phyloP scores from a whole-genome alignment of 1,139 yeast genomes.

The Suhomyces wounanorum region DNA sequence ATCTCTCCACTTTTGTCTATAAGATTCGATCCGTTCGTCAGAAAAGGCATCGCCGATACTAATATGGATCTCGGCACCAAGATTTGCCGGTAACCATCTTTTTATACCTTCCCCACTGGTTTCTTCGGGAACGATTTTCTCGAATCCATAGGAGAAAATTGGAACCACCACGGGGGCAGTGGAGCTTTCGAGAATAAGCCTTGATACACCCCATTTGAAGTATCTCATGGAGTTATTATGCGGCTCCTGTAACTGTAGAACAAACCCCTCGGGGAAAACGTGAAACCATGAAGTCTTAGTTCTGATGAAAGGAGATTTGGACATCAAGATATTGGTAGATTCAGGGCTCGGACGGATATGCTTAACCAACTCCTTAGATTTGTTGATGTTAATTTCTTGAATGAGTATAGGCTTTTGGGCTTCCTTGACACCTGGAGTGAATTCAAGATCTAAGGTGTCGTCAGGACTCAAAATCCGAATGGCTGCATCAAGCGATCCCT shows the following conservation, averaged over 20 bases:
- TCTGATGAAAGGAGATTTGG: constrained; percentile 52
- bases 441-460: constrained; percentile 63
- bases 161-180: constrained; percentile 89
- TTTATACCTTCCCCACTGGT: constrained; percentile 54
- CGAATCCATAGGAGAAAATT: constrained; percentile 83
- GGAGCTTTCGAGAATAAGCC: constrained; percentile 80
- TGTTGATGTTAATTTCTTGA: constrained; percentile 32
- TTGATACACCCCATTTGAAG: constrained; percentile 93
- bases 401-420: constrained; percentile 30
- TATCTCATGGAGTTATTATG: constrained; percentile 83
- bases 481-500: constrained; percentile 89
- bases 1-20: constrained; percentile 67
- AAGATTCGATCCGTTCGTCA: constrained; percentile 58
- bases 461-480: constrained; percentile 79
- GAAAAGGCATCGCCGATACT: constrained; percentile 73
- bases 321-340: constrained; percentile 36
- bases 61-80: constrained; percentile 69
- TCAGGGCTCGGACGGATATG: constrained; percentile 34
- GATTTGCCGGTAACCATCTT: constrained; percentile 62
- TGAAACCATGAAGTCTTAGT: constrained; percentile 85
- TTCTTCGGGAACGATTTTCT: constrained; percentile 82
- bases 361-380: constrained; percentile 23
- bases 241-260: constrained; percentile 81
- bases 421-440: constrained; percentile 36
- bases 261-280: constrained; percentile 94